Evolutionary conservation across 352 stramenopile species (phyloP).

Genomic region (Hyaloperonospora brassicae): DNA sequence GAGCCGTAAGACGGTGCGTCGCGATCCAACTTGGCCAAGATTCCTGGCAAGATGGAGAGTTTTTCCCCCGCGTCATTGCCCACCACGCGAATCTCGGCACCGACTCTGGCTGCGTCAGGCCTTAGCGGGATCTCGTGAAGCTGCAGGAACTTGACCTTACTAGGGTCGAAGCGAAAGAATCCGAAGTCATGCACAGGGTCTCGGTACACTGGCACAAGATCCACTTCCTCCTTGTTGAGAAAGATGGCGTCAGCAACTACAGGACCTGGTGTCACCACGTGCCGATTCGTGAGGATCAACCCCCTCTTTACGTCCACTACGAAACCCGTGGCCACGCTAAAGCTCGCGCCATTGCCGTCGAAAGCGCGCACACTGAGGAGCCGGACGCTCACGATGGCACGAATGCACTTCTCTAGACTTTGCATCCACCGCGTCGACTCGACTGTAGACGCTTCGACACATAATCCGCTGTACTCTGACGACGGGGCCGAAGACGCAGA

Average conservation of each 20-base stretch:
- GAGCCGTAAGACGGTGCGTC: slow-evolving; percentile 85
- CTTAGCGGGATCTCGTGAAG: slow-evolving; percentile 84
- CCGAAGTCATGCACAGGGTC: slow-evolving; percentile 91
- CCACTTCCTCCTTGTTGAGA: slow-evolving; percentile 90
- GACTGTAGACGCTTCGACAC: slow-evolving; percentile 26
- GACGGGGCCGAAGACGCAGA: slow-evolving; percentile 7
- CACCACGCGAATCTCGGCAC: slow-evolving; percentile 87
- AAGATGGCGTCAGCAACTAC: slow-evolving; percentile 89
- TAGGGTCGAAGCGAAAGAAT: slow-evolving; percentile 86
- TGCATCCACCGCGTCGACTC: slow-evolving; percentile 69
- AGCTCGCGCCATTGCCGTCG: slow-evolving; percentile 80
- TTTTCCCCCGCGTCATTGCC: slow-evolving; percentile 91
- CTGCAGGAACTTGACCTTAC: slow-evolving; percentile 81
- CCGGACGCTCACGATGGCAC: slow-evolving; percentile 82
- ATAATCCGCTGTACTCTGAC: slow-evolving; percentile 30
- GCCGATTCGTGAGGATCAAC: slow-evolving; percentile 89
- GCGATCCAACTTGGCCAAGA: slow-evolving; percentile 86
- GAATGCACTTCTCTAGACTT: slow-evolving; percentile 63
- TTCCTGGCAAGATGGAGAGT: slow-evolving; percentile 84
- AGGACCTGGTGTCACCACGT: slow-evolving; percentile 86
- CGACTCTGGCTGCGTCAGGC: slow-evolving; percentile 80
- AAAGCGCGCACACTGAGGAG: slow-evolving; percentile 82
- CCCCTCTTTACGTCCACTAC: slow-evolving; percentile 85
- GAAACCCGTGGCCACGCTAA: slow-evolving; percentile 87
- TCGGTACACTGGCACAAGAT: slow-evolving; percentile 84